Evolutionary conservation across 2,329 filamentous ascomycete species (phyloP), one percentile per base, ranked within the genome.

Genomic region (Beauveria pseudobassiana): DNA sequence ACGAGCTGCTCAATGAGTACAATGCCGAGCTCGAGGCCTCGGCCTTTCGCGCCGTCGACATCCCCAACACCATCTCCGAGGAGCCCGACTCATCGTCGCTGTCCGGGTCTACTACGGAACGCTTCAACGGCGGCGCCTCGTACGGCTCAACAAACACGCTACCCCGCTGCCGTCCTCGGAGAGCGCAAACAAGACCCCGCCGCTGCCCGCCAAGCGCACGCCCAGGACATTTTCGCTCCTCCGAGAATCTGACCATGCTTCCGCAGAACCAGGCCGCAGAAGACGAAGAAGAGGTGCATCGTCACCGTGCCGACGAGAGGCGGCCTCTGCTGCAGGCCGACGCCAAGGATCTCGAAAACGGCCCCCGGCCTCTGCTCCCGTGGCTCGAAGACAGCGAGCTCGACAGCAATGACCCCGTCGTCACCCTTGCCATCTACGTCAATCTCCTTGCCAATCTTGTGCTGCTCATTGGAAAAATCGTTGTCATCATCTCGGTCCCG

Each of bases 1-100:
- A 96, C 70, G 88, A 93, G 68, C 80, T 98, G 50, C 86, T 98
- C 62, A 93, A 96, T 70, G 93, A 97, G 74, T 97, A 96, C 74
- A 87, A 75, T 42, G 73, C 87, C 65, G 79, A 88, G 65, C 78
- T 86, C 55, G 79, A 83, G 49, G 78, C 79, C 22, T 82, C 79
- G 45, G 80, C 80, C 26, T 80, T 84, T 65, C 79, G 78, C 53
- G 76, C 78, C 54, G 70, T 84, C 62, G 82, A 86, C 66, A 82
- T 91, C 7, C 89, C 91, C 1, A 80, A 84, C 38, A 92, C 90
- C 12, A 95, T 95, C 67, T 76, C 80, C n/a, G 91, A 95, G 70
- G 88, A 92, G 70, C 75, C 79, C 1, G 72, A 72, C 22, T 71
- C 71, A 30, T 66, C 69, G 56, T 66, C 67, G 4, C 59, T 72